Evolutionary conservation across 441 rosid genomes (phyloP).

Genomic region (Croton laevigatus): DNA sequence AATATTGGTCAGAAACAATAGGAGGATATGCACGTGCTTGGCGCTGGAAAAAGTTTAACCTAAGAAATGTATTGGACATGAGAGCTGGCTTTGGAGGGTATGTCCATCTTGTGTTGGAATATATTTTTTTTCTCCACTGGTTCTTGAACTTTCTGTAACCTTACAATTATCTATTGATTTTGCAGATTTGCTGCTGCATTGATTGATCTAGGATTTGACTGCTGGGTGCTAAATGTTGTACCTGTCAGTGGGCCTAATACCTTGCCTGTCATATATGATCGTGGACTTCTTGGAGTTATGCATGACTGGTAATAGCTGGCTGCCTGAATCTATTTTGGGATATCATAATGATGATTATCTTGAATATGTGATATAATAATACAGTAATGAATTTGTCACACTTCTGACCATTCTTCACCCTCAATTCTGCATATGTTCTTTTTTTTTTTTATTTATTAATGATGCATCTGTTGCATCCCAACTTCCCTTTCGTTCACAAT

Average conservation of each 20-base stretch:
- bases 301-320: conserved; percentile 76
- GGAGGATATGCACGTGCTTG: conserved; percentile 66
- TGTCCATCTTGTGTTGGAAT: conserved; percentile 18
- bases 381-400: not conserved
- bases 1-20: conserved; percentile 82
- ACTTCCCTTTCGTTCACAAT: too few relatives aligned
- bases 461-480: conserved; percentile 14
- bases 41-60: conserved; percentile 71
- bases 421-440: not conserved
- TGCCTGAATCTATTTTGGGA: conserved; percentile 13
- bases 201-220: conserved; percentile 62
- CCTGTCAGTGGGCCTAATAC: conserved; percentile 93
- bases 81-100: conserved; percentile 99
- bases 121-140: not conserved
- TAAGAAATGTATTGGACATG: conserved; percentile 98
- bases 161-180: conserved; percentile 19
- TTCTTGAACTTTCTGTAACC: conserved; percentile 11
- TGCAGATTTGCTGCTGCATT: conserved; percentile 91
- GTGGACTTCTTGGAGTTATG: conserved; percentile 91
- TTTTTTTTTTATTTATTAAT: not conserved
- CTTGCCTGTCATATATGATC: conserved; percentile 91
- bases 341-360: not conserved
- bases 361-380: not conserved
- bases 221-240: conserved; percentile 93
- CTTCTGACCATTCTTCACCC: not conserved